Conservation (phyloP, 805 yeast species). For the Myxozyma kluyveri region DNA sequence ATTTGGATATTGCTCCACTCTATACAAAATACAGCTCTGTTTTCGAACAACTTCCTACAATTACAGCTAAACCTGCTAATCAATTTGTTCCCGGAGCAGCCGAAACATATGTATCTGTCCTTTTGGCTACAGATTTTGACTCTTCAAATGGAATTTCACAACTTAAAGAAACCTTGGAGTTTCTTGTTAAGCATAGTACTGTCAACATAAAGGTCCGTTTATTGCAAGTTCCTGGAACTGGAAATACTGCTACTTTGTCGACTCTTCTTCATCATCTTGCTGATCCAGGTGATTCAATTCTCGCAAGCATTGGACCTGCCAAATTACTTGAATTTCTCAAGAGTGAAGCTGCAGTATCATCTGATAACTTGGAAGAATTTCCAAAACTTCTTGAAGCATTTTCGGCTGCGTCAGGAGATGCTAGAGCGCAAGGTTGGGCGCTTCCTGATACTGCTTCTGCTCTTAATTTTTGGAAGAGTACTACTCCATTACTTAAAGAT, state of each 20-base stretch:
- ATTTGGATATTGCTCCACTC: slow-evolving; percentile 33
- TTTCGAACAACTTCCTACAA: slow-evolving; percentile 21
- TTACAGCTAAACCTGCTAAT: slow-evolving; percentile 1
- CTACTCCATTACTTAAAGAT: not conserved
- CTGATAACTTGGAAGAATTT: slow-evolving; percentile 20
- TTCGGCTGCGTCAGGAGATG: slow-evolving; percentile 1
- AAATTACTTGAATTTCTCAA: slow-evolving; percentile 2
- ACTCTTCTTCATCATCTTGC: slow-evolving; percentile 20
- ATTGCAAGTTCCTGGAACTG: slow-evolving; percentile 23
- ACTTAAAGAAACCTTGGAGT: slow-evolving; percentile 9
- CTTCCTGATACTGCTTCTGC: slow-evolving; percentile 23
- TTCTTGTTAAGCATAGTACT: not conserved
- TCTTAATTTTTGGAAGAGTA: slow-evolving; percentile 19
- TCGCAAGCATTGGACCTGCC: slow-evolving; percentile 12
- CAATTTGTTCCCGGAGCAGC: slow-evolving; percentile 1
- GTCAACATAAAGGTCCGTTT: slow-evolving; percentile 6
- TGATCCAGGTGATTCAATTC: not conserved
- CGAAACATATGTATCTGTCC: slow-evolving; percentile 17
- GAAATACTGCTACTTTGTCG: slow-evolving; percentile 18
- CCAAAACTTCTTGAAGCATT: slow-evolving; percentile 11
- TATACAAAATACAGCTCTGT: not conserved
- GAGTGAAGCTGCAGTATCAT: slow-evolving; percentile 2
- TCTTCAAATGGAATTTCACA: slow-evolving; percentile 16
- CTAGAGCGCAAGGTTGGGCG: slow-evolving; percentile 24
- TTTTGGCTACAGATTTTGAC: slow-evolving; percentile 23